Base-by-base conservation (phyloP, 1,284 basidiomycete genomes). In the Tilletia indica region DNA sequence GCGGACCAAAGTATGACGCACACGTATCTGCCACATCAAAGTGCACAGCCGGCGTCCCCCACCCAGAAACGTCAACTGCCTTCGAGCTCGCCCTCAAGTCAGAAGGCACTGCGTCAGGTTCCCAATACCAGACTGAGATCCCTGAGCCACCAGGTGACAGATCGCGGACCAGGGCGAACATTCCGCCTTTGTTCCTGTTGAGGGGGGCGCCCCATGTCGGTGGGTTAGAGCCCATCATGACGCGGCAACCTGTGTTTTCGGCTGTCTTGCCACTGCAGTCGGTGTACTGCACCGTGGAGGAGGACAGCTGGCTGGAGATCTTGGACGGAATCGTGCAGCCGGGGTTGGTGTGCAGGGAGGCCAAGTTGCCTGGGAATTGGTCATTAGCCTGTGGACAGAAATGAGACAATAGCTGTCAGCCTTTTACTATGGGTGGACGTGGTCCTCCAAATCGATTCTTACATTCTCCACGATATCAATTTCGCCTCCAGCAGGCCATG, bases 121-220 rank as follows among this genome's bases (percentile, higher is more conserved):
- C 72, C 72, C 77, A 84, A 74, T 78, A 79, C 81, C 81, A 84
- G 56, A 83, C 78, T 9, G 78, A 74, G 34, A 84, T 72, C 49
- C 82, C 82, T 25, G 74, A 74, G 34, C 82, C 82, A 2, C 73
- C 74, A 3, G 74, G 66, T n/a, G 78, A 77, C 34, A 84, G 73
- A 61, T 76, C 75, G 19, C 82, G 76, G 47, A 82, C 80, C 80
- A 83, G 82, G 4, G 82, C 82, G 39, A 82, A 76, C 51, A 79
- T 58, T 11, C 79, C 82, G 12, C 82, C 82, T 5, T 77, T 77
- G 34, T 76, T 76, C 6, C 68, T 51, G 74, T 84, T 84, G 58
- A 83, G 68, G 0, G 71, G 47, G 1, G 58, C 19, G 11, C 82
- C 82, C 78, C 80, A 81, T 11, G 79, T 81, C 5, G 67, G 66